Evolutionary conservation across 1,284 basidiomycete genomes (phyloP).

Genomic region (Fistulinella staudtii): DNA sequence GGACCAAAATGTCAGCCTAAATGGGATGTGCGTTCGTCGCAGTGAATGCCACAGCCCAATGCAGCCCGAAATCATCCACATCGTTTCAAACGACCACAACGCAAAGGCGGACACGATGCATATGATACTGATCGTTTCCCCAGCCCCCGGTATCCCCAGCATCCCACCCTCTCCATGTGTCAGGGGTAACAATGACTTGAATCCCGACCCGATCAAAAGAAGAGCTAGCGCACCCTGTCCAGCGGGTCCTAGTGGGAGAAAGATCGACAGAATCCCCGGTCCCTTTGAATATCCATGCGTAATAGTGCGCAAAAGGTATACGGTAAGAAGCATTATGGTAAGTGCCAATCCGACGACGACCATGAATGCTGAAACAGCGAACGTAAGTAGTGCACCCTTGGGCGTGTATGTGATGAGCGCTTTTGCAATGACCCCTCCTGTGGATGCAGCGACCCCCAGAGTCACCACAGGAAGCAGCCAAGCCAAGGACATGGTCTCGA

Average conservation of each 20-base stretch:
- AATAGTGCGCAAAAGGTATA: slow-evolving; percentile 47
- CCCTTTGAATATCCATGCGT: slow-evolving; percentile 45
- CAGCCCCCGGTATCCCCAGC: slow-evolving; percentile 29
- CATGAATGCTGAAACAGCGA: slow-evolving; percentile 49
- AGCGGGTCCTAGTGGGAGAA: slow-evolving; percentile 54
- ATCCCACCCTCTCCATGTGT: slow-evolving; percentile 21
- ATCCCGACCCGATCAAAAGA: slow-evolving; percentile 42
- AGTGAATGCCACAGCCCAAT: slow-evolving; percentile 42
- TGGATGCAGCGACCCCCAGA: slow-evolving; percentile 63
- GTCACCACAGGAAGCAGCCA: slow-evolving; percentile 76
- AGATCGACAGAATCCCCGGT: slow-evolving; percentile 53
- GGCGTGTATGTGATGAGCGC: slow-evolving; percentile 44
- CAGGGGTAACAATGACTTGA: slow-evolving; percentile 37
- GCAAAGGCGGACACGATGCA: slow-evolving; percentile 46
- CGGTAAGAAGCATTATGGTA: slow-evolving; percentile 51
- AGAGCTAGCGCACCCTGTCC: slow-evolving; percentile 58
- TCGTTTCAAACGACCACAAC: slow-evolving; percentile 51
- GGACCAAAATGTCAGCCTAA: slow-evolving; percentile 54
- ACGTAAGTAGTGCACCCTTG: slow-evolving; percentile 51
- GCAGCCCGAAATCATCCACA: slow-evolving; percentile 51
- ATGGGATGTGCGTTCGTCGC: slow-evolving; percentile 38
- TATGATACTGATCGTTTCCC: slow-evolving; percentile 41
- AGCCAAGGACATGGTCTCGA: slow-evolving; percentile 52
- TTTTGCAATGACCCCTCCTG: slow-evolving; percentile 57
- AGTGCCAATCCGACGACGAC: slow-evolving; percentile 57